A percentile compares a stretch with the other conserved stretches of the same genome.
Conservation (phyloP, 768 basidiomycete genomes). For the Mycena capillaripes region DNA sequence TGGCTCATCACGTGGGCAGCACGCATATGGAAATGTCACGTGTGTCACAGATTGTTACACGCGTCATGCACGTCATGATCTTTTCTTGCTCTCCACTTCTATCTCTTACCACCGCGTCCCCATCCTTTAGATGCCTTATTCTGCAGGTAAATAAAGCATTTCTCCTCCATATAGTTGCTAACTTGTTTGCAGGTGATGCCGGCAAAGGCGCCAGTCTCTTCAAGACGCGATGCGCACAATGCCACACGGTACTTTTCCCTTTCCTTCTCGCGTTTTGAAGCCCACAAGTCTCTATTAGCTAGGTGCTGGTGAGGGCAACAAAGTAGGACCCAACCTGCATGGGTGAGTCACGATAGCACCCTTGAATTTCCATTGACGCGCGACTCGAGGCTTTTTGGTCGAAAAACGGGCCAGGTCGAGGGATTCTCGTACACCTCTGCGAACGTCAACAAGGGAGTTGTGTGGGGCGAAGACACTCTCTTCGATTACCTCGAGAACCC, state of each 20-base stretch:
- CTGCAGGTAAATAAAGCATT: conserved; percentile 4
- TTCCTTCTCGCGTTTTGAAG: background rate
- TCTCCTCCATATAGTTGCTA: background rate
- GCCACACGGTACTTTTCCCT: conserved; percentile 74
- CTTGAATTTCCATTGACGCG: background rate
- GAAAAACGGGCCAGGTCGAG: conserved; percentile 87
- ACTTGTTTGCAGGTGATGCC: conserved; percentile 74
- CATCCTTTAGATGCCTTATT: conserved; percentile 16
- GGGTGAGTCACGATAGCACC: conserved; percentile 66
- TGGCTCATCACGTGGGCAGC: too few relatives aligned
- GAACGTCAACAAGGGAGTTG: conserved; percentile 94
- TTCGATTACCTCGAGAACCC: conserved; percentile 98
- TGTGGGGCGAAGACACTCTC: conserved; percentile 89
- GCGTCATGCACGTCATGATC: background rate
- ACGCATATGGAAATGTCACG: too few relatives aligned
- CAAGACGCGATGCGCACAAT: conserved; percentile 96
- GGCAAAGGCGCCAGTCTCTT: conserved; percentile 94
- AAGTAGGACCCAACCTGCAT: conserved; percentile 96
- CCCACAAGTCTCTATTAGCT: conserved; percentile 40
- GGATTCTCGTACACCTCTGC: conserved; percentile 95
- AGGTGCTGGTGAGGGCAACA: conserved; percentile 81
- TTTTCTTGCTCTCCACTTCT: background rate
- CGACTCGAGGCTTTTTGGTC: conserved; percentile 77
- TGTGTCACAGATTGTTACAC: too few relatives aligned
- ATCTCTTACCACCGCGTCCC: background rate